Percentiles rank a stretch among this genome's conserved stretches.
These are phyloP conservation scores for Nicotiana rustica DNA, from an alignment of 305 asterid species.

Conservation along the genomic window DNA sequence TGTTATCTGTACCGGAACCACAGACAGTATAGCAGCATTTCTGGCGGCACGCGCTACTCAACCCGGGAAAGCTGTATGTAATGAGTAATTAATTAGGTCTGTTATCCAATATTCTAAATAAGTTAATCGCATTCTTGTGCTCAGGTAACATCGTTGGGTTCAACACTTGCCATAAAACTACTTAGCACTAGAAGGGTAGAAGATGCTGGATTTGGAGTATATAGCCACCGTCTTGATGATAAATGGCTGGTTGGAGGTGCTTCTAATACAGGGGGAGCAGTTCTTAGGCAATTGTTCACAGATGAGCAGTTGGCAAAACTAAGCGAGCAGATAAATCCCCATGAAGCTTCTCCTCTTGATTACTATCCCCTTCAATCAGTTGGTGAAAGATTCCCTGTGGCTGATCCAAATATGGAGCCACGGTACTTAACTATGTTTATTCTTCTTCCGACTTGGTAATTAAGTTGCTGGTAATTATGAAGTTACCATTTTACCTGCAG, in stretches of 20 bases:
- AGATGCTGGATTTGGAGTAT: conserved; percentile 92
- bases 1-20: conserved; percentile 88
- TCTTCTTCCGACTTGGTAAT: neutral
- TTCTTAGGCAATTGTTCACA: conserved; percentile 75
- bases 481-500: conserved; percentile 45
- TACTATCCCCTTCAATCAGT: conserved; percentile 76
- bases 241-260: conserved; percentile 99
- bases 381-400: conserved; percentile 89
- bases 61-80: conserved; percentile 89
- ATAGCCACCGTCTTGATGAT: conserved; percentile 90
- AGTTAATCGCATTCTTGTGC: conserved; percentile 22
- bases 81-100: neutral
- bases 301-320: conserved; percentile 76
- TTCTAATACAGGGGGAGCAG: conserved; percentile 97
- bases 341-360: conserved; percentile 69
- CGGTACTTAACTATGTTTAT: conserved; percentile 50
- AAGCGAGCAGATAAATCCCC: conserved; percentile 75
- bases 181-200: conserved; percentile 86
- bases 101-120: neutral
- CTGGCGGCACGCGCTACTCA: conserved; percentile 85
- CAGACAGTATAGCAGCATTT: conserved; percentile 95
- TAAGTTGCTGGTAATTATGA: neutral
- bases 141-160: conserved; percentile 94
- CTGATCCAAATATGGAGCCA: conserved; percentile 84
- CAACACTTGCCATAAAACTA: conserved; percentile 93